These are phyloP conservation scores for Fusarium tricinctum DNA, from an alignment of 2,329 filamentous ascomycete genomes.

Conservation along the genomic window DNA sequence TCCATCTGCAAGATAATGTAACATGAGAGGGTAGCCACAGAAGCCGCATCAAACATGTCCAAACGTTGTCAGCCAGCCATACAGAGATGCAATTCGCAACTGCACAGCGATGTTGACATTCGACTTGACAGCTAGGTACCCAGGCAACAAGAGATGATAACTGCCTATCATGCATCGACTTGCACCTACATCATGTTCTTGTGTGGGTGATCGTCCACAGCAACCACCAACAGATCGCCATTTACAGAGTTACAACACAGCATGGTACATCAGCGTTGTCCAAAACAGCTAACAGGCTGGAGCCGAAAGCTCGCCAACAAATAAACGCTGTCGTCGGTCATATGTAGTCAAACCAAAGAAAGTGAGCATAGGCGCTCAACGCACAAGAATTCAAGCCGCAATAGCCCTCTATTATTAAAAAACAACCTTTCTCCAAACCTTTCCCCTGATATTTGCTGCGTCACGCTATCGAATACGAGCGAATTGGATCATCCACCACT, in stretches of 20 bases:
- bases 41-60: constrained; percentile 28
- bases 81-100: neutral
- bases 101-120: constrained; percentile 13
- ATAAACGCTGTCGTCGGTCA: constrained; percentile 4
- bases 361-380: constrained; percentile 16
- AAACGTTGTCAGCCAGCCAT: neutral
- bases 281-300: constrained; percentile 1
- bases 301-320: constrained; percentile 22
- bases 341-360: constrained; percentile 10
- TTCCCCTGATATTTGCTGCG: constrained; percentile 33
- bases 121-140: neutral
- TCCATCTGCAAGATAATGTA: constrained; percentile 28
- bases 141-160: constrained; percentile 13
- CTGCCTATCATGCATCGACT: constrained; percentile 13
- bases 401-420: constrained; percentile 16
- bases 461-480: constrained; percentile 24
- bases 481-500: constrained; percentile 21
- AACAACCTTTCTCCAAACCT: neutral
- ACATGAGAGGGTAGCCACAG: constrained; percentile 29
- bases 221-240: constrained; percentile 20
- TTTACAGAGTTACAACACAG: constrained; percentile 1
- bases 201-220: constrained; percentile 21
- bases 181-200: constrained; percentile 9
- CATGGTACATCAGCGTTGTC: neutral
- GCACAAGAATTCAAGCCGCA: constrained; percentile 10